Base-by-base conservation (phyloP, 2,329 filamentous ascomycete species). In the Aureobasidium sp. region DNA sequence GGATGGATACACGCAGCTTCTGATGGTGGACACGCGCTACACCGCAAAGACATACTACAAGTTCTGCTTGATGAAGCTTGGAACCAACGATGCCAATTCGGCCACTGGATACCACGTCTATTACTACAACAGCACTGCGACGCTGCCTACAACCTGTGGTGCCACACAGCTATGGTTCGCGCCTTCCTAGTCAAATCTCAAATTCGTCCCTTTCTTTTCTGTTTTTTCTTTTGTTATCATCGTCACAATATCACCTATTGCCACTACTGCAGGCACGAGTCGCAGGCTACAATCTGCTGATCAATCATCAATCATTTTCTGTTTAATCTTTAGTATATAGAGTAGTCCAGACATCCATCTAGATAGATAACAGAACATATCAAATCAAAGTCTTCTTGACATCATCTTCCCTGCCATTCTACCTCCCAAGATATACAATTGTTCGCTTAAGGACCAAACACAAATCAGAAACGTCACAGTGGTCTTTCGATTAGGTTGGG, bases 241-340 rank as follows among this genome's bases (percentile, higher is more conserved):
- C 27, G 34, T 45, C 25, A 36, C 41, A 9, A 22, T 34, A 20
- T 22, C 34, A 22, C 29, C 5, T 14, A 14, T 44, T 31, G 27
- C 22, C 42, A 11, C 39, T 39, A 31, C 5, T 17, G 36, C 9
- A 42, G 17, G 29, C 45, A 34, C 5, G 8, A 17, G 9, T 39
- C 55, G 34, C 53, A 39, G 17, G 22, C 55, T 27, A 48, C 20
- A 39, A 17, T 22, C 17, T 57, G 27, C 25, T 3, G 17, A 22
- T 22, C 42, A 20, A 47, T 11, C 17, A 39, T 29, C 20, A 14
- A 27, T 25, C 36, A 2, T n/a, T 47, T 56, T 58, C 20, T 60
- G 57, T 51, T 15, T 60, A 60, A 60, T 60, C 45, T 51, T 25
- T 60, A 60, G 57, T 60, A 60, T 25, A 60, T 51, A n/a, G n/a